Conservation (phyloP, 176 grass and related monocot species). For the Zoysia pacifica region DNA sequence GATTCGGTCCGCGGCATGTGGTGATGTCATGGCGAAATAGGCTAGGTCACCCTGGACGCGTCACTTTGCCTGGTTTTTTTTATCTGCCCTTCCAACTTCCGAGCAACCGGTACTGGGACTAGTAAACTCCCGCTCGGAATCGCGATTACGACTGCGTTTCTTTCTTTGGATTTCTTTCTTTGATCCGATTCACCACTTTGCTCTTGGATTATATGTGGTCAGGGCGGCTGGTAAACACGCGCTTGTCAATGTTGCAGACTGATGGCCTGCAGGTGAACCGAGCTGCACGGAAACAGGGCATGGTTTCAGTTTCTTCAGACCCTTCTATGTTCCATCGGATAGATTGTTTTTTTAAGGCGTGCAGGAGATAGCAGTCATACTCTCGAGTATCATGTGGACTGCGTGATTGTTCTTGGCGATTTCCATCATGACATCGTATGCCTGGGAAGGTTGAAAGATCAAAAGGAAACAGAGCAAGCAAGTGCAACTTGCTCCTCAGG, state of each 20-base stretch:
- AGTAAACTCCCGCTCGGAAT: not conserved
- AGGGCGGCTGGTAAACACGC: constrained; percentile 3
- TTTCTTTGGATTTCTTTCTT: constrained; percentile 1
- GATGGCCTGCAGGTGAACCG: constrained; percentile 29
- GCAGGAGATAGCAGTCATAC: constrained; percentile 13
- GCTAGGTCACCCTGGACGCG: constrained; percentile 25
- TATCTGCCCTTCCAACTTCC: not conserved
- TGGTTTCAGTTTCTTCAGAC: constrained; percentile 32
- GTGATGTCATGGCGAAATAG: constrained; percentile 32
- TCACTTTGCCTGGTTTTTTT: not conserved
- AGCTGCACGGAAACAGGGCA: constrained; percentile 3
- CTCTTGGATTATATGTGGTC: not conserved
- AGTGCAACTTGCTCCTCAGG: constrained; percentile 33
- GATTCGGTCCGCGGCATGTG: not conserved
- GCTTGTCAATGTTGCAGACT: not conserved
- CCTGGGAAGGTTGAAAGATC: constrained; percentile 40
- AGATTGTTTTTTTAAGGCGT: not conserved
- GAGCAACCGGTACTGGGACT: constrained; percentile 13
- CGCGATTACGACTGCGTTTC: constrained; percentile 16
- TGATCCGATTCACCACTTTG: not conserved
- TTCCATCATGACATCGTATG: constrained; percentile 42
- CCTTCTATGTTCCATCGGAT: constrained; percentile 34
- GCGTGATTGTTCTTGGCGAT: constrained; percentile 14
- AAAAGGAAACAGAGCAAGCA: constrained; percentile 36
- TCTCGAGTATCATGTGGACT: constrained; percentile 36